These are phyloP conservation scores for Aureobasidium sp. DNA, from an alignment of 2,329 filamentous ascomycete species.

Conservation along the genomic window DNA sequence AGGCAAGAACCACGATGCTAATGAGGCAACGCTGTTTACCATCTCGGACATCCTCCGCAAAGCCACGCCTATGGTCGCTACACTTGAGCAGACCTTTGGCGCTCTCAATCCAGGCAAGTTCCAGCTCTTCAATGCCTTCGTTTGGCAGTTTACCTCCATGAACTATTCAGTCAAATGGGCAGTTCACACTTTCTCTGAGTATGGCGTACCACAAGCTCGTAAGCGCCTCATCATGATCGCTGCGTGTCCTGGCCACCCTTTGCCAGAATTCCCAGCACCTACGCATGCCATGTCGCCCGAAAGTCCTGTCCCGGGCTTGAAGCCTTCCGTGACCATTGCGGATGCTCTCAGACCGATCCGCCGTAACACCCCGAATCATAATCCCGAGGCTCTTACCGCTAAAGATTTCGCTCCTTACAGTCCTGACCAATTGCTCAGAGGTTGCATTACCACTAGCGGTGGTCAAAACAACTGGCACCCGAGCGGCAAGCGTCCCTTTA, in stretches of 20 bases:
- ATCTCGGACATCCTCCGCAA: constrained; percentile 47
- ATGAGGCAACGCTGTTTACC: constrained; percentile 49
- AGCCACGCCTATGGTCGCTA: constrained; percentile 58
- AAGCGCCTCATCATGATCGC: constrained; percentile 45
- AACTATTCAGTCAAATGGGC: constrained; percentile 66
- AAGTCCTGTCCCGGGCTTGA: constrained; percentile 15
- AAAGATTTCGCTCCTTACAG: constrained; percentile 33
- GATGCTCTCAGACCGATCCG: constrained; percentile 35
- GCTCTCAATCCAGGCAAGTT: constrained; percentile 43
- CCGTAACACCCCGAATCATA: constrained; percentile 22
- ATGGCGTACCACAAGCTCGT: constrained; percentile 42
- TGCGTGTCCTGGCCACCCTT: constrained; percentile 56
- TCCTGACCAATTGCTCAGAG: constrained; percentile 38
- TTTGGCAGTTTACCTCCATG: constrained; percentile 54
- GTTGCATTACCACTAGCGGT: constrained; percentile 54
- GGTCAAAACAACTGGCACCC: constrained; percentile 58
- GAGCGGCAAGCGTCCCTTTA: constrained; percentile 53
- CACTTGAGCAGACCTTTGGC: constrained; percentile 71
- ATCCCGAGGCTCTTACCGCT: constrained; percentile 33
- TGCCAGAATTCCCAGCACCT: constrained; percentile 54
- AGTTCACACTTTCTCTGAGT: constrained; percentile 42
- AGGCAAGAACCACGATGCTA: constrained; percentile 54
- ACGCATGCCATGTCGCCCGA: constrained; percentile 19
- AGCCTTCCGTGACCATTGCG: constrained; percentile 32
- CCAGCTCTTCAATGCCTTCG: constrained; percentile 49